A percentile compares a stretch with the other conserved stretches of the same genome.
Conservation (phyloP, 192 early-diverging fungal species). For the Spinellus fusiger region DNA sequence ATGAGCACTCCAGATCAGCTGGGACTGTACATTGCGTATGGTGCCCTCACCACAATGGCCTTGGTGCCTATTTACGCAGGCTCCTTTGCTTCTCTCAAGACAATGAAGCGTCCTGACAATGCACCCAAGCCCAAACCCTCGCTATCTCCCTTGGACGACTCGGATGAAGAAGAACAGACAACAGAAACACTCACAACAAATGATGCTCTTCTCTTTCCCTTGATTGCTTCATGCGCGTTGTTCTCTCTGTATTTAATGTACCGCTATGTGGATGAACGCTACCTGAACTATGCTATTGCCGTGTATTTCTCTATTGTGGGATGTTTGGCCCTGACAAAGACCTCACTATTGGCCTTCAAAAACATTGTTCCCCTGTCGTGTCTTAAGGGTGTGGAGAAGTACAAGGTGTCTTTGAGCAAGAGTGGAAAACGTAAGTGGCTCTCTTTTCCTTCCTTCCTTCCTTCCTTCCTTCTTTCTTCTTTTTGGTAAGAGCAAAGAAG, state of each 20-base stretch:
- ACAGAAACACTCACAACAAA: constrained; percentile 74
- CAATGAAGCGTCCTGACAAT: constrained; percentile 23
- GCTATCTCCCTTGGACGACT: constrained; percentile 37
- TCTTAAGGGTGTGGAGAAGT: constrained; percentile 59
- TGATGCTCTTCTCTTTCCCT: constrained; percentile 91
- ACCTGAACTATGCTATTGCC: constrained; percentile 4
- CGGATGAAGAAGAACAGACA: constrained; percentile 64
- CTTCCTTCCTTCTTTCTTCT: too few species aligned
- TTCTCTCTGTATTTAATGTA: constrained; percentile 83
- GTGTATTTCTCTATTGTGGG: constrained; percentile 84
- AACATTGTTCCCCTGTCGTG: constrained; percentile 35
- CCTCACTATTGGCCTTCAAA: constrained; percentile 46
- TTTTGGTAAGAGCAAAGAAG: neutral
- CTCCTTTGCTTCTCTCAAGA: constrained; percentile 57
- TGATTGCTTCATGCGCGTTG: constrained; percentile 80
- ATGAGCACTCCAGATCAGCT: neutral
- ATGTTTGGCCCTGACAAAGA: constrained; percentile 66
- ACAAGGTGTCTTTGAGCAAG: constrained; percentile 64
- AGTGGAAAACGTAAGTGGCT: constrained; percentile 55
- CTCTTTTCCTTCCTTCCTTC: too few species aligned
- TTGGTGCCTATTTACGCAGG: constrained; percentile 84
- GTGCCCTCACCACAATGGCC: constrained; percentile 80
- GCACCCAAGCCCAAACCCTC: constrained; percentile 38
- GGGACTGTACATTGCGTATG: constrained; percentile 77
- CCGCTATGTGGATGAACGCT: constrained; percentile 41